Evolutionary conservation across 2,329 filamentous ascomycete genomes (phyloP).

Genomic region (Alternaria viburni): DNA sequence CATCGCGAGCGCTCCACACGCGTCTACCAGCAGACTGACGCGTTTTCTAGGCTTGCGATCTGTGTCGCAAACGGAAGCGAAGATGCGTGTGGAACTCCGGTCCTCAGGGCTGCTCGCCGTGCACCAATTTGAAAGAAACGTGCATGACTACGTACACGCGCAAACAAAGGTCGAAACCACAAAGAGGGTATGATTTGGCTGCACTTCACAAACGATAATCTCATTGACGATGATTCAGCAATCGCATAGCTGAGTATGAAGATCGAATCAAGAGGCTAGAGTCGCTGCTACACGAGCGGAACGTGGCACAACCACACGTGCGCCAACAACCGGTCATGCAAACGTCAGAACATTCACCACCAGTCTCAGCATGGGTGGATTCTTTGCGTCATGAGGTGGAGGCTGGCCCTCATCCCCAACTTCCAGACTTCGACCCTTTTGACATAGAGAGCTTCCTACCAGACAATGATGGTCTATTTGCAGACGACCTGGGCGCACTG

Average conservation of each 20-base stretch:
- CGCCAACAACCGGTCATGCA: constrained; percentile 21
- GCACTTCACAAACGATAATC: background rate
- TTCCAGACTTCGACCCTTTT: constrained; percentile 17
- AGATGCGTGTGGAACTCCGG: constrained; percentile 30
- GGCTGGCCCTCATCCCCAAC: constrained; percentile 13
- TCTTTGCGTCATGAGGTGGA: constrained; percentile 29
- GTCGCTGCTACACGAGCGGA: constrained; percentile 28
- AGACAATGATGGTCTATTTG: background rate
- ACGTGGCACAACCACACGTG: constrained; percentile 26
- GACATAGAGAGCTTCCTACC: constrained; percentile 7
- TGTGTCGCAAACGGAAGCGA: constrained; percentile 33
- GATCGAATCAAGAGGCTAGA: constrained; percentile 31
- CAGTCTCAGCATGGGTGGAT: constrained; percentile 24
- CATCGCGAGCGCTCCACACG: background rate
- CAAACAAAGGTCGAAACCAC: constrained; percentile 29
- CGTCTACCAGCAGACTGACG: background rate
- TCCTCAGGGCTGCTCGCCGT: constrained; percentile 25
- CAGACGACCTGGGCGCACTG: background rate
- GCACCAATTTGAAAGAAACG: constrained; percentile 28
- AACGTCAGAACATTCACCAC: constrained; percentile 15
- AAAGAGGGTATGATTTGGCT: constrained; percentile 22
- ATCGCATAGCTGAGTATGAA: constrained; percentile 34
- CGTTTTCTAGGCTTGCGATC: constrained; percentile 29
- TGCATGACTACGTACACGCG: constrained; percentile 33
- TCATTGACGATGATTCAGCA: constrained; percentile 6